These are phyloP conservation scores for Chamaecyparis obtusa DNA, from an alignment of 75 land plant species.

Conservation along the genomic window DNA sequence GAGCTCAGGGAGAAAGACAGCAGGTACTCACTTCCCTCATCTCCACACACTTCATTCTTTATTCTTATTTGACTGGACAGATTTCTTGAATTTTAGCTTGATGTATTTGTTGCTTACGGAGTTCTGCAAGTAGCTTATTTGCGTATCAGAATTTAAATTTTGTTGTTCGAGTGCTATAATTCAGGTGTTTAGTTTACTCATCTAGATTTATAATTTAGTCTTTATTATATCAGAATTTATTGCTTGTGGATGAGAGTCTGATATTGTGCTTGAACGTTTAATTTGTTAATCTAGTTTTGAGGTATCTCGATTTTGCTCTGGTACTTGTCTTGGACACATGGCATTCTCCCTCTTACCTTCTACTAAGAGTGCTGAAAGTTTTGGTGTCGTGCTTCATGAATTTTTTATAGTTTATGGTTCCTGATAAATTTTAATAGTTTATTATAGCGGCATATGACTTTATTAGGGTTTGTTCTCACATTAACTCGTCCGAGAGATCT, in stretches of 20 bases:
- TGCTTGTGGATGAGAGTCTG: background rate
- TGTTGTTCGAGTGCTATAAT: background rate
- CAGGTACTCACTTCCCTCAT: slow-evolving; percentile 32
- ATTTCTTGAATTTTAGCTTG: background rate
- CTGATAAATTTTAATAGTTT: background rate
- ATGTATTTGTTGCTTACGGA: background rate
- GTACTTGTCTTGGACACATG: background rate
- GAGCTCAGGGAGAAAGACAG: slow-evolving; percentile 33
- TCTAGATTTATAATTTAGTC: background rate
- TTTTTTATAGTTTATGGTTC: background rate
- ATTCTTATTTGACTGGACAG: background rate
- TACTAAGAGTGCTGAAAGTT: background rate
- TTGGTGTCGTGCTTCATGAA: background rate
- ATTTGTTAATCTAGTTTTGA: background rate
- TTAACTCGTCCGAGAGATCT: background rate
- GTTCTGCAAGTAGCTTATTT: background rate
- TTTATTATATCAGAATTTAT: background rate
- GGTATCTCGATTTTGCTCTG: too few species aligned
- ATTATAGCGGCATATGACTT: background rate
- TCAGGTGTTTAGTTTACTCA: background rate
- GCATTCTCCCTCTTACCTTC: background rate
- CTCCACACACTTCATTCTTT: background rate
- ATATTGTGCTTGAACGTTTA: background rate
- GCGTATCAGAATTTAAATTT: background rate
- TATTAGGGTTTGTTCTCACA: background rate